Conservation (phyloP, 2,329 filamentous ascomycete genomes). For the Fusarium veterinarium region DNA sequence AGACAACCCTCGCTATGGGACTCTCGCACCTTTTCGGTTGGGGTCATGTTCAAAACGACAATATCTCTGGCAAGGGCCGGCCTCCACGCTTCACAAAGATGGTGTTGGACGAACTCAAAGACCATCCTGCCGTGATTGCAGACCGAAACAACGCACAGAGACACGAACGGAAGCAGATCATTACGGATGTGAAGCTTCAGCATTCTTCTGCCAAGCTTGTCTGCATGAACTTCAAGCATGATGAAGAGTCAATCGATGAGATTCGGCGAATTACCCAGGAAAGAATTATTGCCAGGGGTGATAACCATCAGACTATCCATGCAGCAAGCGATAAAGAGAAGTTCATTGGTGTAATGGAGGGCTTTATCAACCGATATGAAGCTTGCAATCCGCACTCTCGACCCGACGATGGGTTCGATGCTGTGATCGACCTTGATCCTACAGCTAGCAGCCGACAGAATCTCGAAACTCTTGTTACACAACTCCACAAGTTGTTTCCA, state of each 20-base stretch:
- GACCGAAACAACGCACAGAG: slow-evolving; percentile 94
- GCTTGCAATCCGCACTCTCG: slow-evolving; percentile 71
- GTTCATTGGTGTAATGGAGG: slow-evolving; percentile 92
- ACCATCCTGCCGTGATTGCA: slow-evolving; percentile 80
- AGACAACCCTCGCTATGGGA: slow-evolving; percentile 90
- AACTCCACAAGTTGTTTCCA: slow-evolving; percentile 82
- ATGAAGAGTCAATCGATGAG: slow-evolving; percentile 77
- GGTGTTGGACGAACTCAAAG: slow-evolving; percentile 72
- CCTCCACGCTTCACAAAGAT: slow-evolving; percentile 81
- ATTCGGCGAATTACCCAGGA: slow-evolving; percentile 81
- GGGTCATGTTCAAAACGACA: slow-evolving; percentile 97
- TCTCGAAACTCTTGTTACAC: slow-evolving; percentile 79
- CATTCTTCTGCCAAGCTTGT: slow-evolving; percentile 77
- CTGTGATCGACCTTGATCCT: slow-evolving; percentile 86
- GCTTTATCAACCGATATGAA: slow-evolving; percentile 89
- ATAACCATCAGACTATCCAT: slow-evolving; percentile 98
- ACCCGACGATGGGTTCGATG: slow-evolving; percentile 87
- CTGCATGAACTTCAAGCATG: slow-evolving; percentile 89
- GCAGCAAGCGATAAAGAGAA: slow-evolving; percentile 79
- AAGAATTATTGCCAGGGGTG: slow-evolving; percentile 85
- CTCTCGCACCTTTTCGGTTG: slow-evolving; percentile 86
- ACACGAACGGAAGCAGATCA: slow-evolving; percentile 88
- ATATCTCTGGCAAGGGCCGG: slow-evolving; percentile 83
- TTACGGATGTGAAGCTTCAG: slow-evolving; percentile 77
- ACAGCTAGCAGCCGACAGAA: slow-evolving; percentile 83